Evolutionary conservation across 495 filamentous ascomycete genomes (phyloP).

Genomic region (Talaromyces borbonicus): DNA sequence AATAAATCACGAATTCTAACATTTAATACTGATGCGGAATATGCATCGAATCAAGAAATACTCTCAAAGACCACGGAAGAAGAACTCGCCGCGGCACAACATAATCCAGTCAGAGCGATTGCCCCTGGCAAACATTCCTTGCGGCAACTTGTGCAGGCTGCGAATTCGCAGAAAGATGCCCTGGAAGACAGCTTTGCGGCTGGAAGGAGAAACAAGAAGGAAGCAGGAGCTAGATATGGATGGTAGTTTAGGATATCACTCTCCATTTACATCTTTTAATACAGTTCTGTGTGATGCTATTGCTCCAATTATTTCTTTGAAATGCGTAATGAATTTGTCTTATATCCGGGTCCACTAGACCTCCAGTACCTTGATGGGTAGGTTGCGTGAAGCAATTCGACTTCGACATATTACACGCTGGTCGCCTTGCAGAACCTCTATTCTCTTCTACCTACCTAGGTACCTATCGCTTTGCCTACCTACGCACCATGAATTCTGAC

Average conservation of each 20-base stretch:
- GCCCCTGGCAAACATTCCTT: constrained; percentile 83
- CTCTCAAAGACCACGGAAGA: constrained; percentile 16
- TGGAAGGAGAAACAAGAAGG: constrained; percentile 61
- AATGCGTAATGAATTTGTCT: too few species aligned
- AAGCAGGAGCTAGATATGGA: constrained; percentile 75
- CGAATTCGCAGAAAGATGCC: constrained; percentile 66
- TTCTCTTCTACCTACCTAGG: too few species aligned
- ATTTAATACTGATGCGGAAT: constrained; percentile 83
- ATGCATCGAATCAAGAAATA: constrained; percentile 62
- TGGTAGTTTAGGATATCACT: constrained; percentile 41
- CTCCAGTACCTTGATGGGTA: too few species aligned
- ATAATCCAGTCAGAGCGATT: constrained; percentile 76
- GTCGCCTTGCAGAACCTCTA: too few species aligned
- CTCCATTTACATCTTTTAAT: too few species aligned
- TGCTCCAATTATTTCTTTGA: too few species aligned
- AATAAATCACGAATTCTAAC: constrained; percentile 47
- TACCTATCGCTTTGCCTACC: too few species aligned
- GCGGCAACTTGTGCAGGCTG: constrained; percentile 76
- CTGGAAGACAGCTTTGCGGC: constrained; percentile 82
- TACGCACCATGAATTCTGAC: too few species aligned
- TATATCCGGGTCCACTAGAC: too few species aligned
- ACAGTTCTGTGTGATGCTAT: too few species aligned
- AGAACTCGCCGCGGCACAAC: constrained; percentile 54
- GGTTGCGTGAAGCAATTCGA: too few species aligned
- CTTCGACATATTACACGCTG: too few species aligned